Conservation (phyloP, 495 filamentous ascomycete species). For the Talaromyces thailandensis region DNA sequence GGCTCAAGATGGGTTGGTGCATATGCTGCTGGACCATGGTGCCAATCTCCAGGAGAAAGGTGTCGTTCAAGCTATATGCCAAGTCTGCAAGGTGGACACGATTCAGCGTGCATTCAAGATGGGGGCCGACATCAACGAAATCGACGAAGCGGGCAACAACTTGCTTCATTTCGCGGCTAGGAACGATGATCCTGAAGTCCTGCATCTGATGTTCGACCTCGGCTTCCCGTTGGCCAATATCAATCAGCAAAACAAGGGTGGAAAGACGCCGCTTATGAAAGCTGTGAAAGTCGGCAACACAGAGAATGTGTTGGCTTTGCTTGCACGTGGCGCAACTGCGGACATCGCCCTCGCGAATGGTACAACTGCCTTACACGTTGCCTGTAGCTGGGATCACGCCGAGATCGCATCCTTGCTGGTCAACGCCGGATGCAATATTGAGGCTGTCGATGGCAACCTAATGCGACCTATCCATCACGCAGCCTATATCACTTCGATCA, state of each 20-base stretch:
- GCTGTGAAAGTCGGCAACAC: neutral
- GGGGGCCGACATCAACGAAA: neutral
- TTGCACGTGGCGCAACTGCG: neutral
- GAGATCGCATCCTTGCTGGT: neutral
- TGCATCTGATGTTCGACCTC: neutral
- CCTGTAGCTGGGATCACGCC: neutral
- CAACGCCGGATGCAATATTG: neutral
- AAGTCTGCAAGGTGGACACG: neutral
- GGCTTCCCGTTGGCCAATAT: neutral
- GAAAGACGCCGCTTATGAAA: constrained; percentile 1
- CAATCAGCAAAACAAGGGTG: neutral
- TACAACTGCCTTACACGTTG: neutral
- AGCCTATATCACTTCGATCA: neutral
- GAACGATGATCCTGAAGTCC: neutral
- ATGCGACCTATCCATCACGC: neutral
- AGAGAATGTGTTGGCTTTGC: neutral
- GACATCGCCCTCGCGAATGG: neutral
- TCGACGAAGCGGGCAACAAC: neutral
- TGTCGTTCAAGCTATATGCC: neutral
- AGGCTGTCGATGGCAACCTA: neutral
- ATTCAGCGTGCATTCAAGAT: neutral
- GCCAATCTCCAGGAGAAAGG: neutral
- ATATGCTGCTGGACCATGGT: neutral
- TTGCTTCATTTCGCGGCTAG: neutral
- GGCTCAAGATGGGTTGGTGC: neutral